Conservation (phyloP, 352 stramenopile genomes). For the Pythium biforme region DNA sequence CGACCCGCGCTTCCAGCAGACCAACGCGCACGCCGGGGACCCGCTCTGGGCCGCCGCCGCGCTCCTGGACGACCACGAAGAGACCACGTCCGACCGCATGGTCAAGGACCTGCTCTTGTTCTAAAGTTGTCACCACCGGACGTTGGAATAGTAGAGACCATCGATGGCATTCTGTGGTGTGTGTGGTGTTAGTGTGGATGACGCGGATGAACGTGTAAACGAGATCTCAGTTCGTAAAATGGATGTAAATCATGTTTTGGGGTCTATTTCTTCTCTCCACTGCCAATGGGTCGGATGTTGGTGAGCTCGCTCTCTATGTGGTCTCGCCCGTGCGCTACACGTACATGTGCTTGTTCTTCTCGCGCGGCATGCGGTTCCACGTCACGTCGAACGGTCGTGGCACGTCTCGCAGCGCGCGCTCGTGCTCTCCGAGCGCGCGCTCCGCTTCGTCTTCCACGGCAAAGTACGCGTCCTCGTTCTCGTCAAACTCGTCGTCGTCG, state of each 20-base stretch:
- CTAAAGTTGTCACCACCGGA: no score
- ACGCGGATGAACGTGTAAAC: no score
- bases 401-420: constrained; percentile 39
- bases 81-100: constrained; percentile 77
- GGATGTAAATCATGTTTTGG: constrained; percentile 1
- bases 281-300: background rate
- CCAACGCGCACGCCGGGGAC: constrained; percentile 30
- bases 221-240: background rate
- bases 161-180: background rate
- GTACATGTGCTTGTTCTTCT: constrained; percentile 82
- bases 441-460: constrained; percentile 38
- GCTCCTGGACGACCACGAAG: constrained; percentile 41
- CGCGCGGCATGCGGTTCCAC: constrained; percentile 52
- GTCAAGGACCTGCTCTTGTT: constrained; percentile 87
- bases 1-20: constrained; percentile 69
- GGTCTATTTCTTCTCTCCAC: background rate
- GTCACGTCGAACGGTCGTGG: constrained; percentile 74
- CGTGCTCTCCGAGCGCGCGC: constrained; percentile 35
- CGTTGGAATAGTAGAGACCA: background rate
- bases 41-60: constrained; percentile 30
- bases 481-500: constrained; percentile 22
- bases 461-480: constrained; percentile 57
- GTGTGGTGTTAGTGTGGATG: no score
- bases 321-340: constrained; percentile 16
- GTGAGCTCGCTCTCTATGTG: background rate